Percentiles rank a stretch among this genome's conserved stretches.
phyloP scores from a whole-genome alignment of 306 rosid genomes.

The Cajanus cajan region DNA sequence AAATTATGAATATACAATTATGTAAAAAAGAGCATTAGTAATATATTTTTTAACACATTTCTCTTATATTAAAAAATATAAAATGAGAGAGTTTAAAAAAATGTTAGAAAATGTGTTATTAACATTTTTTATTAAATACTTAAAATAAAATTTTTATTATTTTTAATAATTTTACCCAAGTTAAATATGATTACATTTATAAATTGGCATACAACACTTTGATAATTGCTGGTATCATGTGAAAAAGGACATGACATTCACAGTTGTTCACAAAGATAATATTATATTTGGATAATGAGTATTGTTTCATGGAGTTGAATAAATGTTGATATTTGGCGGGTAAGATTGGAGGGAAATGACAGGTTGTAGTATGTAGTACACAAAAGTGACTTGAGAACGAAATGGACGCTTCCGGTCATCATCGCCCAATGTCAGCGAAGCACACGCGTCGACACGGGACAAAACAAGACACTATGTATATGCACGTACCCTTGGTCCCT shows the following conservation, averaged over 20 bases:
- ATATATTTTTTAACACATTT: too few species aligned
- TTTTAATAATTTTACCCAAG: too few species aligned
- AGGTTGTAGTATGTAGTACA: conserved; percentile 12
- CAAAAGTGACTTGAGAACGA: conserved; percentile 37
- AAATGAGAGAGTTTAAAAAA: too few species aligned
- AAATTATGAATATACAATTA: too few species aligned
- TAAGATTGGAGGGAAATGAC: conserved; percentile 44
- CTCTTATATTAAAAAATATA: too few species aligned
- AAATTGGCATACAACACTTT: too few species aligned
- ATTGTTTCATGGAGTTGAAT: background rate
- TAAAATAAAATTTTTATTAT: too few species aligned
- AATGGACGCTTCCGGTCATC: conserved; percentile 34
- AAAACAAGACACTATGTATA: conserved; percentile 35
- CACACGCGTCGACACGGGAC: conserved; percentile 67
- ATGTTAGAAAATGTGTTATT: too few species aligned
- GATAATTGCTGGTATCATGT: background rate
- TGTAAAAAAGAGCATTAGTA: too few species aligned
- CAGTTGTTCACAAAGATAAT: background rate
- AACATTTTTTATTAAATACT: too few species aligned
- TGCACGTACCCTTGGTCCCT: background rate
- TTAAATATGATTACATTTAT: too few species aligned
- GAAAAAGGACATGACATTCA: background rate
- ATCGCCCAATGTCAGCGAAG: conserved; percentile 26
- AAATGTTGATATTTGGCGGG: conserved; percentile 33
- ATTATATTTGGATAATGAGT: background rate